phyloP scores from a whole-genome alignment of 257 asterid genomes.

The Schizonepeta tenuifolia region DNA sequence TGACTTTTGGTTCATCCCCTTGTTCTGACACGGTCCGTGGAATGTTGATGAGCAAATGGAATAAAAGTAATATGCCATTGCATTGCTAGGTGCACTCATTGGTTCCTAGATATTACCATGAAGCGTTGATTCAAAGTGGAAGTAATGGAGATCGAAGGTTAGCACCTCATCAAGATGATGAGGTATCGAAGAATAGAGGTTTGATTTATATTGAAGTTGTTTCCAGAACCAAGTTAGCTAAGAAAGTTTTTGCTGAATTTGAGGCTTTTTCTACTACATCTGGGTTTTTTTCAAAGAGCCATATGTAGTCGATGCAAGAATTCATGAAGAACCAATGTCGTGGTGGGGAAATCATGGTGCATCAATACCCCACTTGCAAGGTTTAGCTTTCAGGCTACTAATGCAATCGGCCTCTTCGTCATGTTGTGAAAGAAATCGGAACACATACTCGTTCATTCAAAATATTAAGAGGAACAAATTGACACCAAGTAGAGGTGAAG shows the following conservation, averaged over 20 bases:
- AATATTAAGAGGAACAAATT: neutral
- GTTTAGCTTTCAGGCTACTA: neutral
- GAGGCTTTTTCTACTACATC: neutral
- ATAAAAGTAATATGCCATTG: neutral
- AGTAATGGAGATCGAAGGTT: neutral
- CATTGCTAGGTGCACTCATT: neutral
- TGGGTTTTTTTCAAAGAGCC: neutral
- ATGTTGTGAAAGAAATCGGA: neutral
- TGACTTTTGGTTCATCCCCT: neutral
- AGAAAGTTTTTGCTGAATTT: neutral
- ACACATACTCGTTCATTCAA: neutral
- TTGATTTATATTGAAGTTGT: neutral
- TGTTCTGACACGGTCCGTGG: neutral
- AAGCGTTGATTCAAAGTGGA: neutral
- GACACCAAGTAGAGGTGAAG: neutral
- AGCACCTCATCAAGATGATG: neutral
- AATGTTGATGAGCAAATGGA: neutral
- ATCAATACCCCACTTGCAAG: neutral
- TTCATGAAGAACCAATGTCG: neutral
- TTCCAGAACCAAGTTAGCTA: neutral
- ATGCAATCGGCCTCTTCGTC: neutral
- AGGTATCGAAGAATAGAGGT: neutral
- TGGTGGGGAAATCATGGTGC: conserved; percentile 16
- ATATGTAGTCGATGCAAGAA: neutral
- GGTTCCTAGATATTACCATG: neutral